phyloP scores from a whole-genome alignment of 208 protist genomes.

The Angomonas deanei region DNA sequence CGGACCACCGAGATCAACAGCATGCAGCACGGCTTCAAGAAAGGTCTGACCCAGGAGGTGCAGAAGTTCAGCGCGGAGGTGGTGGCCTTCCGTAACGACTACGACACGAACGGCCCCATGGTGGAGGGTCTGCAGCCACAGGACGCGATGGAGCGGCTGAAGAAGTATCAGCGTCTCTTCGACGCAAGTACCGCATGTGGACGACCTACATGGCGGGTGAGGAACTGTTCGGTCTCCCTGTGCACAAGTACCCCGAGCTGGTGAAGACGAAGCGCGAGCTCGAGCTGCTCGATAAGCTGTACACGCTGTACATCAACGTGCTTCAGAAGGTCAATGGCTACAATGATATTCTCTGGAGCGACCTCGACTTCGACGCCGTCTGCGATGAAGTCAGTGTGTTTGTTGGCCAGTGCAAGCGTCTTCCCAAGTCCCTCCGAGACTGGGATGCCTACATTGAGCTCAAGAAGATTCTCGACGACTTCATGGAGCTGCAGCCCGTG shows the following conservation, averaged over 20 bases:
- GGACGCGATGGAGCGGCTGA: constrained; percentile 94
- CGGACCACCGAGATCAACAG: constrained; percentile 86
- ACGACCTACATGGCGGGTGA: constrained; percentile 92
- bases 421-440: constrained; percentile 91
- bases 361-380: constrained; percentile 94
- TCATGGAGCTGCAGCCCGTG: constrained; percentile 92
- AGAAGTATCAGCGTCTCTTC: constrained; percentile 94
- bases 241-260: constrained; percentile 93
- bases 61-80: constrained; percentile 92
- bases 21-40: constrained; percentile 93
- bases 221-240: constrained; percentile 93
- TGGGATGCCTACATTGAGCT: constrained; percentile 95
- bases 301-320: constrained; percentile 94
- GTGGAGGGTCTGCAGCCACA: constrained; percentile 88
- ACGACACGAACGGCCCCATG: constrained; percentile 95
- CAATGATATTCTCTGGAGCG: constrained; percentile 93
- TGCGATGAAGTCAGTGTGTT: constrained; percentile 89
- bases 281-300: constrained; percentile 93
- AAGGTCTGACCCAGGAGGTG: constrained; percentile 89
- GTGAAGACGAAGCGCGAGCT: constrained; percentile 92
- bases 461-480: constrained; percentile 94
- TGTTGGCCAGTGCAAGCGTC: constrained; percentile 82
- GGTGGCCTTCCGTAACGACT: constrained; percentile 93
- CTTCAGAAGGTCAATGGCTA: constrained; percentile 92
- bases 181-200: constrained; percentile 93